Evolutionary conservation across 495 filamentous ascomycete species (phyloP).

Genomic region (Gamarada debralockiae): DNA sequence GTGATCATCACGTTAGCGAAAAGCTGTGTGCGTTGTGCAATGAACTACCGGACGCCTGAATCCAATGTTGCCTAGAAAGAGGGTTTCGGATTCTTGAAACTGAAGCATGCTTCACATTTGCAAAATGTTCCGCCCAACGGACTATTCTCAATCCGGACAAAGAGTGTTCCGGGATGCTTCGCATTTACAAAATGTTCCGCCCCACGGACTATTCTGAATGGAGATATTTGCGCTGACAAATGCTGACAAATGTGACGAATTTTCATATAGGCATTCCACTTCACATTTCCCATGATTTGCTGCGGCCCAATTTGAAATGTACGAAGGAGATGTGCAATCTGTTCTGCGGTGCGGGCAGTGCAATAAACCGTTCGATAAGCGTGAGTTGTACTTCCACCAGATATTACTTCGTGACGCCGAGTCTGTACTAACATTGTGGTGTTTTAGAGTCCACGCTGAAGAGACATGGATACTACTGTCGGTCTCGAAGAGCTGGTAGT

Average conservation of each 20-base stretch:
- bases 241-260: conserved; percentile 30
- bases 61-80: conserved; percentile 7
- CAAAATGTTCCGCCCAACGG: conserved; percentile 10
- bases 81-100: conserved; percentile 5
- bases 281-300: conserved; percentile 17
- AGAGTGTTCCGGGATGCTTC: too few species aligned
- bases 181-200: too few species aligned
- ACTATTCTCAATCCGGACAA: too few species aligned
- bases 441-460: conserved; percentile 38
- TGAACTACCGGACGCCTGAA: conserved; percentile 1
- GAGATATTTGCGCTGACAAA: conserved; percentile 4
- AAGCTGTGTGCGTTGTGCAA: conserved; percentile 1
- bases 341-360: conserved; percentile 36
- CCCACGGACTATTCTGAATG: too few species aligned
- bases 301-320: conserved; percentile 29
- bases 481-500: conserved; percentile 32
- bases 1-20: conserved; percentile 6
- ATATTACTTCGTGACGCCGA: conserved; percentile 12
- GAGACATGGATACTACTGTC: conserved; percentile 46
- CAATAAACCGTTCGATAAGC: conserved; percentile 40
- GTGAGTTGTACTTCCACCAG: conserved; percentile 25
- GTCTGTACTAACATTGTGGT: conserved; percentile 17
- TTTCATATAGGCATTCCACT: conserved; percentile 11
- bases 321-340: conserved; percentile 24
- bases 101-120: conserved; percentile 8